Evolutionary conservation across 805 yeast genomes (phyloP).

Genomic region (Candida morakotiae): DNA sequence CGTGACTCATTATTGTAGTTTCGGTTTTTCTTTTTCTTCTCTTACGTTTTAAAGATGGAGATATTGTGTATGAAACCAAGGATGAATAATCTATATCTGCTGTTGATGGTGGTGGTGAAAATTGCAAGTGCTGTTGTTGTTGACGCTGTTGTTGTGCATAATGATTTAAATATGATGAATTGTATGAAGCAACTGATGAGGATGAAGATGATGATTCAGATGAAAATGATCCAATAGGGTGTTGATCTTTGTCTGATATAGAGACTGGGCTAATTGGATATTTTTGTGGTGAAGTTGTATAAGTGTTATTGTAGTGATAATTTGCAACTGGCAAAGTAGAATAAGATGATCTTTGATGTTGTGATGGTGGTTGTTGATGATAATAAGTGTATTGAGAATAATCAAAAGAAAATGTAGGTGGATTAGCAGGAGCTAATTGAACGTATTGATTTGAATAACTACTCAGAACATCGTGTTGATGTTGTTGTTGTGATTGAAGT

Average conservation of each 20-base stretch:
- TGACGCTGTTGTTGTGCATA: too few relatives aligned
- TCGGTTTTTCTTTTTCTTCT: conserved; percentile 16
- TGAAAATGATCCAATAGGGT: too few relatives aligned
- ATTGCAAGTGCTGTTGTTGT: too few relatives aligned
- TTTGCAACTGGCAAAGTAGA: conserved; percentile 5
- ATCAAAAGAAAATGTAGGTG: neutral
- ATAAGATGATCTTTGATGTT: conserved; percentile 5
- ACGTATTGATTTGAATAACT: neutral
- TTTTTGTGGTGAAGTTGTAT: conserved; percentile 5
- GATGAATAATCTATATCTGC: conserved; percentile 27
- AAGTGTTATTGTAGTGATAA: neutral
- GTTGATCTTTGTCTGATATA: conserved; percentile 8
- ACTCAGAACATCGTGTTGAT: neutral
- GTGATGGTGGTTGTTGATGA: neutral
- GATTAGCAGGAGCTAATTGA: neutral
- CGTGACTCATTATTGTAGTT: neutral
- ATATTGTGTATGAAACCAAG: conserved; percentile 30
- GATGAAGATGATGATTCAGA: neutral
- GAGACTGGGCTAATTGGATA: conserved; percentile 8
- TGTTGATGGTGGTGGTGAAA: conserved; percentile 3
- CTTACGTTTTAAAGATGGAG: conserved; percentile 26
- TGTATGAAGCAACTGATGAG: neutral
- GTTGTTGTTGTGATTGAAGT: conserved; percentile 6
- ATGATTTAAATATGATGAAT: neutral
- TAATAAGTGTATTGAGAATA: conserved; percentile 5